These are phyloP conservation scores for Anisodus tanguticus DNA, from an alignment of 257 asterid species.

Conservation along the genomic window DNA sequence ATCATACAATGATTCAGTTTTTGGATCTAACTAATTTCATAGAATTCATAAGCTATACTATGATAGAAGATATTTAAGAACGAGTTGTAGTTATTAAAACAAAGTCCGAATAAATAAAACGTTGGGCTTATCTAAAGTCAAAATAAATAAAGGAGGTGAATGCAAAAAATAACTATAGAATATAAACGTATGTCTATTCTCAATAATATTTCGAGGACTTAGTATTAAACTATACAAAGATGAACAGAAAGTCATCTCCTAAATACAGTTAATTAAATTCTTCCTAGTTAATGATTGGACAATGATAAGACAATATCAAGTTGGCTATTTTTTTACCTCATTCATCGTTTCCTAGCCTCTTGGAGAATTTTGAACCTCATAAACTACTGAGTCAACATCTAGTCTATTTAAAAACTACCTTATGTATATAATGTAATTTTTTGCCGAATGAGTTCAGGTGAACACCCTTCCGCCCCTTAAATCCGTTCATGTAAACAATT, in stretches of 20 bases:
- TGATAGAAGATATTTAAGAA: neutral
- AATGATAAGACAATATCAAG: neutral
- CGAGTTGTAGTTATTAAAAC: neutral
- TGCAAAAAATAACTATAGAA: neutral
- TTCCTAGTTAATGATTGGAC: neutral
- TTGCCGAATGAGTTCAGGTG: no score
- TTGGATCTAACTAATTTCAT: neutral
- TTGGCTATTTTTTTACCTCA: neutral
- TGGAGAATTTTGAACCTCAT: no score
- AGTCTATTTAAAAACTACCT: no score
- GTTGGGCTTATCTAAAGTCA: constrained; percentile 6
- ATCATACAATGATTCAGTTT: neutral
- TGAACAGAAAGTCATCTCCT: constrained; percentile 1
- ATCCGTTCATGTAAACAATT: no score
- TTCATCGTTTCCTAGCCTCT: no score
- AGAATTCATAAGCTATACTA: neutral
- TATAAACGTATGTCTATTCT: neutral
- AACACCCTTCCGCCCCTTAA: no score
- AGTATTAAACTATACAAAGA: neutral
- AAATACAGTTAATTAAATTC: neutral
- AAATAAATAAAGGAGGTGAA: neutral
- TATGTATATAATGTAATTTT: no score
- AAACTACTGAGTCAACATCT: no score
- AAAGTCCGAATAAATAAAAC: neutral
- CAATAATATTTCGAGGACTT: neutral